Evolutionary conservation across 1,284 basidiomycete genomes (phyloP).

Genomic region (Golubevia sp.): DNA sequence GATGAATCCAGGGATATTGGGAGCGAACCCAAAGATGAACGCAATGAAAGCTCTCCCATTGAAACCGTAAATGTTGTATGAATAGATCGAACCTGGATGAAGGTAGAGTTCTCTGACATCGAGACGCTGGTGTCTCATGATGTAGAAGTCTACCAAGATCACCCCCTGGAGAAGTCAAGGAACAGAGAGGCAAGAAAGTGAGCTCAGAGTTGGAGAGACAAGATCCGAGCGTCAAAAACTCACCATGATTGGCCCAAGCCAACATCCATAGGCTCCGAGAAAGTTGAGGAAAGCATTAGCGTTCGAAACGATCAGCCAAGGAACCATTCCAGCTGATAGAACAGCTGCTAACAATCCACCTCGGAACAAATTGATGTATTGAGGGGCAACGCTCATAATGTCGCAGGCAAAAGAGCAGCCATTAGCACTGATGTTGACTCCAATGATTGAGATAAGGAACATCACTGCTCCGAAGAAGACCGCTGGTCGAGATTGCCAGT

Average conservation of each 20-base stretch:
- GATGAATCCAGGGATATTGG: slow-evolving; percentile 19
- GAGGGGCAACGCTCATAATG: slow-evolving; percentile 13
- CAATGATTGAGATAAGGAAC: slow-evolving; percentile 18
- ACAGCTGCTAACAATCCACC: slow-evolving; percentile 11
- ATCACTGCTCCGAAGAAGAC: slow-evolving; percentile 16
- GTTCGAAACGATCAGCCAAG: slow-evolving; percentile 16
- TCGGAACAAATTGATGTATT: slow-evolving; percentile 14
- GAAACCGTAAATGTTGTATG: slow-evolving; percentile 11
- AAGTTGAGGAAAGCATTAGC: slow-evolving; percentile 19
- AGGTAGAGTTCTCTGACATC: slow-evolving; percentile 18
- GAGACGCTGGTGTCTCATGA: slow-evolving; percentile 8
- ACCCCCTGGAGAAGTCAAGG: slow-evolving; percentile 8
- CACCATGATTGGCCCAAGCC: slow-evolving; percentile 9
- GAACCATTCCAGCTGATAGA: slow-evolving; percentile 10
- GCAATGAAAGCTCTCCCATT: slow-evolving; percentile 18
- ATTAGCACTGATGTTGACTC: slow-evolving; percentile 17
- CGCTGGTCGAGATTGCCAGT: slow-evolving; percentile 8
- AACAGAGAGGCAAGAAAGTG: too few relatives aligned
- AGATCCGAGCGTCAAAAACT: too few relatives aligned
- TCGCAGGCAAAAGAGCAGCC: slow-evolving; percentile 18
- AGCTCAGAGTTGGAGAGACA: too few relatives aligned
- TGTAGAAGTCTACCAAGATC: slow-evolving; percentile 15
- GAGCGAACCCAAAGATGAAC: slow-evolving; percentile 13
- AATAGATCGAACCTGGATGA: slow-evolving; percentile 14
- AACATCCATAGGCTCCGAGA: slow-evolving; percentile 20